Base-by-base conservation (phyloP, 2,329 filamentous ascomycete species). In the Colletotrichum higginsianum region DNA sequence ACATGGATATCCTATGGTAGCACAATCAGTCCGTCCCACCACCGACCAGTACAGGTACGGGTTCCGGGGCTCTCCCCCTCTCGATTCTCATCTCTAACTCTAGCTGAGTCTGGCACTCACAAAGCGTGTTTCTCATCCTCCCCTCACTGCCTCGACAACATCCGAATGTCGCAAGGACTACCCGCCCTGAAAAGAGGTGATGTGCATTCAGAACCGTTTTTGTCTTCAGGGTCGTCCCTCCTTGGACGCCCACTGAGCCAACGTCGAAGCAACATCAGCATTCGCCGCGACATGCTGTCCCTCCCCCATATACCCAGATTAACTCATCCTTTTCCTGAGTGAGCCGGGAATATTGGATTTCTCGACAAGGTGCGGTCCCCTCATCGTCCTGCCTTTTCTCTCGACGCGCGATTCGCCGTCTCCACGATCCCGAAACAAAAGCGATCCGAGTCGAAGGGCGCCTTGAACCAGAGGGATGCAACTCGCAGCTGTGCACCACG, bases 31-130 rank as follows among this genome's bases (percentile, higher is more conserved):
- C 65, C 42, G 35, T 60, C 46, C 40, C n/a, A 23, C 38, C 49
- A 30, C 30, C 11, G 30, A 42, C 50, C 47, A 56, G 21, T 38
- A 50, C 16, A 53, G 60, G 30, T 53, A 72, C 69, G 47, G 50
- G 40, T 30, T 53, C 30, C 65, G 49, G 56, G 44, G 38, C 38
- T 47, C 69, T 55, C 30, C 30, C 5, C 30, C 66, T 63, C 42
- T 67, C 46, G 65, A 50, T 56, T 56, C 61, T 63, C 50, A 38
- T 35, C 50, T 68, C 53, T 72, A 49, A 68, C 52, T 23, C 16
- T 53, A 72, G 53, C 69, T 72, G 69, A 72, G 63, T 60, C 68
- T 67, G 58, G 16, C 57, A 50, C 30, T 38, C 50, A 13, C 11
- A 30, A 50, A 55, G 52, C 46, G 40, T 30, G 60, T 72, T 60